A percentile compares a stretch with the other conserved stretches of the same genome.
phyloP scores from a whole-genome alignment of 805 yeast species.

The Metschnikowia hibisci region DNA sequence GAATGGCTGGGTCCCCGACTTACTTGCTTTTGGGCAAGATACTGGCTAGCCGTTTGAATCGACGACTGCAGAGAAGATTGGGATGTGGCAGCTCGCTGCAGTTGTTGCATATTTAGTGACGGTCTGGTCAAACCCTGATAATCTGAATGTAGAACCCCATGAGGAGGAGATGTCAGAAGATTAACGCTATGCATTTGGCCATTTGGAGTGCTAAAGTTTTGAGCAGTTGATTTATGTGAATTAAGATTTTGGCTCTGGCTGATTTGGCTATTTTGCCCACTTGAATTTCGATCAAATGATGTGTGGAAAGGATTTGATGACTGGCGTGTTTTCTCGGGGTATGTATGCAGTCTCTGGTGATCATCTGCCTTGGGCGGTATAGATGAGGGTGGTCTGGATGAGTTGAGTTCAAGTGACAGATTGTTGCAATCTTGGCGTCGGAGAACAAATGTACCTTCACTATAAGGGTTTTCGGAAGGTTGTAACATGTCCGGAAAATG shows the following conservation, averaged over 20 bases:
- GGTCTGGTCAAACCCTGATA: background rate
- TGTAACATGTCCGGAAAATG: constrained; percentile 16
- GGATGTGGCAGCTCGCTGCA: constrained; percentile 1
- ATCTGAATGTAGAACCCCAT: background rate
- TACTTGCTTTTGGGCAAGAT: background rate
- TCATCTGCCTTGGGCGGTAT: background rate
- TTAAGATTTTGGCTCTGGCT: background rate
- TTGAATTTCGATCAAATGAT: background rate
- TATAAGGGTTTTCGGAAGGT: constrained; percentile 11
- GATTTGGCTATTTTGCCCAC: background rate
- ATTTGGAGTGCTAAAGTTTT: background rate
- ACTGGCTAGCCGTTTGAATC: background rate
- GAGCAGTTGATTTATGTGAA: background rate
- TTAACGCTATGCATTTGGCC: background rate
- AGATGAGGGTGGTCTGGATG: background rate
- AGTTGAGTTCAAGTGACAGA: background rate
- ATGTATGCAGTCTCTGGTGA: constrained; percentile 1
- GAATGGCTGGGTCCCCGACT: constrained; percentile 1
- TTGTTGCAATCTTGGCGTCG: background rate
- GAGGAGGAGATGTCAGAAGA: too few species aligned
- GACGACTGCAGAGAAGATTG: background rate
- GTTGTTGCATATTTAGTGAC: background rate
- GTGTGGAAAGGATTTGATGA: background rate
- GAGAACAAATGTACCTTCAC: constrained; percentile 11
- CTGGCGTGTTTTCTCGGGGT: background rate